These are phyloP conservation scores for Orbilia quercus DNA, from an alignment of 2,329 filamentous ascomycete species.

Conservation along the genomic window DNA sequence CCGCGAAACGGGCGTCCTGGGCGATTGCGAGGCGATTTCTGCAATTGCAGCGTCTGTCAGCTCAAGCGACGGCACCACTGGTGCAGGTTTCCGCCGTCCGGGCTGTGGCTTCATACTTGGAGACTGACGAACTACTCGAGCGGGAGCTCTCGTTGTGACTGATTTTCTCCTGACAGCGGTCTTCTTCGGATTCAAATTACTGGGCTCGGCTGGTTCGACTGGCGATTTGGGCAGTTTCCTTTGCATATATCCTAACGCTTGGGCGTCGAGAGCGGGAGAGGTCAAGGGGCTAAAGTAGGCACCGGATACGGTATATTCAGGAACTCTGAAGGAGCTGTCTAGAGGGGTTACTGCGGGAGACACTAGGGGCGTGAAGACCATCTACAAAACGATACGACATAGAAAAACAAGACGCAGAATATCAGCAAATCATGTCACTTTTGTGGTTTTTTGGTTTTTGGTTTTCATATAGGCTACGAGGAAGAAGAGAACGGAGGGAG, in stretches of 20 bases:
- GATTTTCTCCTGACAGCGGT: conserved; percentile 47
- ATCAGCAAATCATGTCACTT: conserved; percentile 29
- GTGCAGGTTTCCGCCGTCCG: conserved; percentile 65
- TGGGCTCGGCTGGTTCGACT: conserved; percentile 64
- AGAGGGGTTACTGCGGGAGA: conserved; percentile 86
- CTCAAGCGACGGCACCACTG: conserved; percentile 66
- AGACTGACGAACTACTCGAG: conserved; percentile 72
- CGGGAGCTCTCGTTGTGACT: conserved; percentile 38
- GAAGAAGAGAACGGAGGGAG: conserved; percentile 3
- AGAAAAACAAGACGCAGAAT: neutral
- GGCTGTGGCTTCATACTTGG: conserved; percentile 77
- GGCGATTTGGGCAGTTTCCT: conserved; percentile 66
- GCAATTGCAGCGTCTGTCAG: conserved; percentile 65
- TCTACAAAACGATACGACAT: conserved; percentile 64
- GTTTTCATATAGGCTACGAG: conserved; percentile 11
- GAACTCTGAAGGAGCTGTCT: conserved; percentile 73
- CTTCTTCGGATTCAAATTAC: conserved; percentile 54
- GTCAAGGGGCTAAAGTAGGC: conserved; percentile 86
- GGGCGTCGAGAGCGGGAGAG: conserved; percentile 81
- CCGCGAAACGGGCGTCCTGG: conserved; percentile 58
- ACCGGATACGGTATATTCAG: conserved; percentile 73
- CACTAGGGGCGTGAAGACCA: conserved; percentile 82
- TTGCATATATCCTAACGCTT: conserved; percentile 62
- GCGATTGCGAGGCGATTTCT: conserved; percentile 64
- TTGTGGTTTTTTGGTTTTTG: too few relatives aligned